A percentile compares a stretch with the other conserved stretches of the same genome.
phyloP scores from a whole-genome alignment of 2,329 filamentous ascomycete species.

The Pseudogymnoascus sp. region DNA sequence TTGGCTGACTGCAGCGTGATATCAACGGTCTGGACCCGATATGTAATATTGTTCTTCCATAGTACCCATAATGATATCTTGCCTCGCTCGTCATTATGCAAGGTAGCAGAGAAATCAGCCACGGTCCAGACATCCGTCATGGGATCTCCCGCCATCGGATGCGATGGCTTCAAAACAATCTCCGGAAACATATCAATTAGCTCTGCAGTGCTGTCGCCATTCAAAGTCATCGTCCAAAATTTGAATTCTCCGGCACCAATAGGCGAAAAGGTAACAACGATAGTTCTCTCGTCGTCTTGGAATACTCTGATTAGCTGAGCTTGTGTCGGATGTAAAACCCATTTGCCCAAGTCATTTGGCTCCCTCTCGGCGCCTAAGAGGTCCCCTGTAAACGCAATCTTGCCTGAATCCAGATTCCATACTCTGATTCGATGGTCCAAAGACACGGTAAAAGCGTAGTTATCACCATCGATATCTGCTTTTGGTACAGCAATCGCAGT shows the following conservation, averaged over 20 bases:
- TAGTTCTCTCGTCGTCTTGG: constrained; percentile 44
- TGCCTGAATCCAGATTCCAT: constrained; percentile 80
- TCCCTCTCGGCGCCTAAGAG: constrained; percentile 60
- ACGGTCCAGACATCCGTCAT: constrained; percentile 72
- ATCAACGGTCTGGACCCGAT: constrained; percentile 51
- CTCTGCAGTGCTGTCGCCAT: constrained; percentile 49
- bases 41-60: constrained; percentile 78
- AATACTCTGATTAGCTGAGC: constrained; percentile 68
- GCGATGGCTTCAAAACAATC: constrained; percentile 57
- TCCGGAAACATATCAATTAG: constrained; percentile 65
- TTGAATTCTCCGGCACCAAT: constrained; percentile 86
- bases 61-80: constrained; percentile 62
- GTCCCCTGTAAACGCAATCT: constrained; percentile 68
- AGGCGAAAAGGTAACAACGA: constrained; percentile 78
- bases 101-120: constrained; percentile 62
- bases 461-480: constrained; percentile 36
- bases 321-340: constrained; percentile 71
- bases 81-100: constrained; percentile 40
- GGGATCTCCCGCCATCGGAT: constrained; percentile 59
- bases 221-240: constrained; percentile 70
- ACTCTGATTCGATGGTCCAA: constrained; percentile 82
- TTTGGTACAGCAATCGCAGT: constrained; percentile 50
- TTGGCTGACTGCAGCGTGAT: constrained; percentile 31
- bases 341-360: constrained; percentile 61
- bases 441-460: constrained; percentile 69